Conservation (phyloP, 78 protist genomes). For the Dictyostelium purpureum region DNA sequence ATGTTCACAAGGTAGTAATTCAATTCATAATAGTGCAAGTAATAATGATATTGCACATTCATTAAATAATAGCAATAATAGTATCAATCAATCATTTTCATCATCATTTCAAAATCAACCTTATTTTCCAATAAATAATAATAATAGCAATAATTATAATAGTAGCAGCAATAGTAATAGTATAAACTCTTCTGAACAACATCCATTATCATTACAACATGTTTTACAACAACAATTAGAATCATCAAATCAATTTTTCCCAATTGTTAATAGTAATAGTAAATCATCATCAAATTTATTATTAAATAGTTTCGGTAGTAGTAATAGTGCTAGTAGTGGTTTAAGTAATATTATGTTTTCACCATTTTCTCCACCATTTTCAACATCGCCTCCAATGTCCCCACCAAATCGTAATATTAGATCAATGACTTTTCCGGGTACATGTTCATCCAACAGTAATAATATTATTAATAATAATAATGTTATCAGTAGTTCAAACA, state of each 20-base stretch:
- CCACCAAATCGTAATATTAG: slow-evolving; percentile 3
- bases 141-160: background rate
- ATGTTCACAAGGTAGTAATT: background rate
- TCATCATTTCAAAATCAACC: too few species aligned
- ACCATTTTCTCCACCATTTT: too few species aligned
- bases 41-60: background rate
- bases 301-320: background rate
- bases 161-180: background rate
- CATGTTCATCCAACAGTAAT: background rate
- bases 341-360: background rate
- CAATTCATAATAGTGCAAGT: slow-evolving; percentile 1
- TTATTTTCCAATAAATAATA: background rate
- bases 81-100: background rate
- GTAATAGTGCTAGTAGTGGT: background rate
- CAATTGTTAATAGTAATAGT: background rate
- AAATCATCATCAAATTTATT: background rate
- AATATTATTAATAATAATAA: background rate
- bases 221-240: background rate
- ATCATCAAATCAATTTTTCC: background rate
- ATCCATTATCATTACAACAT: background rate
- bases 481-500: background rate
- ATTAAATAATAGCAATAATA: background rate
- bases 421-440: background rate
- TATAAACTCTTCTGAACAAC: background rate
- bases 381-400: slow-evolving; percentile 9